A percentile compares a stretch with the other conserved stretches of the same genome.
These are phyloP conservation scores for Lanmaoa rubissima DNA, from an alignment of 768 basidiomycete genomes.

Conservation along the genomic window DNA sequence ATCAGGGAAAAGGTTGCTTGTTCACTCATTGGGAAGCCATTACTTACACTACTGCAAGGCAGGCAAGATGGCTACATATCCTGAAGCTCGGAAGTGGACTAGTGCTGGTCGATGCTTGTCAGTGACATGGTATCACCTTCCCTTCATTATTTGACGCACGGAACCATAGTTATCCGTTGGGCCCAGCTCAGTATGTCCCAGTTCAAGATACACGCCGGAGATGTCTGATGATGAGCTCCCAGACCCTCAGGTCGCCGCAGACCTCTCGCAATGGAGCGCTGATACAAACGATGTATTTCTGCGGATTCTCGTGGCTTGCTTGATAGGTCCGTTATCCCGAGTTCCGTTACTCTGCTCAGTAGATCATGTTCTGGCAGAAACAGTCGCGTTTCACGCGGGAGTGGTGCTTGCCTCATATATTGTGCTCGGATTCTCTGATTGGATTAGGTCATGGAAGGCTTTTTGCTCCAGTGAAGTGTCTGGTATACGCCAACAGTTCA, in stretches of 20 bases:
- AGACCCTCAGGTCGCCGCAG: conserved; percentile 42
- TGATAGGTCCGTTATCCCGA: conserved; percentile 46
- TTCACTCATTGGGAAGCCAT: background rate
- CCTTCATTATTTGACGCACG: conserved; percentile 1
- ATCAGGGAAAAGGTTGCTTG: conserved; percentile 29
- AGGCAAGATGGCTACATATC: conserved; percentile 64
- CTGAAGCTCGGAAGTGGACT: conserved; percentile 56
- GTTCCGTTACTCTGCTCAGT: background rate
- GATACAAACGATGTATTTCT: conserved; percentile 50
- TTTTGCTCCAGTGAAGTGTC: conserved; percentile 32
- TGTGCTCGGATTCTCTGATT: conserved; percentile 44
- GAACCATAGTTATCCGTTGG: conserved; percentile 69
- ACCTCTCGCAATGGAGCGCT: conserved; percentile 49
- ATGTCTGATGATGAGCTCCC: background rate
- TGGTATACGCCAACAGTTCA: conserved; percentile 62
- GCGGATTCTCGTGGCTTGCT: conserved; percentile 63
- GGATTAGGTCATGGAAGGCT: conserved; percentile 30
- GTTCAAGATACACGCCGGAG: background rate
- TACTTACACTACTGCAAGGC: conserved; percentile 32
- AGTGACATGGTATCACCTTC: conserved; percentile 25
- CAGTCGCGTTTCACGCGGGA: conserved; percentile 69
- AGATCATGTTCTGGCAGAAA: conserved; percentile 47
- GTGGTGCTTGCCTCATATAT: conserved; percentile 57
- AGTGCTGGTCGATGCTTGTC: conserved; percentile 71
- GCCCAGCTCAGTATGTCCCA: conserved; percentile 57